phyloP scores from a whole-genome alignment of 345 rosid genomes.

The Noccaea caerulescens region DNA sequence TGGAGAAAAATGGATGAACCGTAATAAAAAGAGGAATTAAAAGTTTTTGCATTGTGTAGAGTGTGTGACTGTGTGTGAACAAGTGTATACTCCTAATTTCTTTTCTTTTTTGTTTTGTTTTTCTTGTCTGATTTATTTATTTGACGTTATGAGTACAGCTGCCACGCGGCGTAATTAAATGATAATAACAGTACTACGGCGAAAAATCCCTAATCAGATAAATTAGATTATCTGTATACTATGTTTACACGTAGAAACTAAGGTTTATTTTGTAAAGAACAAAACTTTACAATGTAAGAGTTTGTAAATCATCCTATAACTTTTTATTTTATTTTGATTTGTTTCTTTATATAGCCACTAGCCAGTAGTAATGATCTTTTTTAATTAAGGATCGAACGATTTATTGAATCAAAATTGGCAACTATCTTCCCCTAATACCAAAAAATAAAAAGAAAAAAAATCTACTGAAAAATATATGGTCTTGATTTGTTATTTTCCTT shows the following conservation, averaged over 20 bases:
- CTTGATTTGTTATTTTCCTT: background rate
- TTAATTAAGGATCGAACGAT: background rate
- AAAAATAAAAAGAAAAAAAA: background rate
- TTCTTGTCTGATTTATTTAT: background rate
- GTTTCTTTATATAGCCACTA: background rate
- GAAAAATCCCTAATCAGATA: background rate
- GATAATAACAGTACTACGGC: background rate
- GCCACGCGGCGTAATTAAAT: constrained; percentile 20
- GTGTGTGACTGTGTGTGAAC: background rate
- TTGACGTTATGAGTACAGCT: constrained; percentile 22
- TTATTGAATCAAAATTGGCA: background rate
- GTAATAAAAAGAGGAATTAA: constrained; percentile 12
- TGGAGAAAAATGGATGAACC: constrained; percentile 28
- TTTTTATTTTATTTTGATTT: background rate
- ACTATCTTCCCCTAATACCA: background rate
- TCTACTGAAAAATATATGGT: constrained; percentile 25
- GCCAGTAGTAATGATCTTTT: background rate
- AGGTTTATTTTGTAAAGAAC: too few relatives aligned
- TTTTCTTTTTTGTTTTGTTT: background rate
- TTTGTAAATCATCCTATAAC: too few relatives aligned
- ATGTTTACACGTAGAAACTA: constrained; percentile 2
- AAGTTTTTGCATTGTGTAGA: constrained; percentile 11
- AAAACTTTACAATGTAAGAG: too few relatives aligned
- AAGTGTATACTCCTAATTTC: background rate
- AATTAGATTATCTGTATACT: constrained; percentile 25